A percentile compares a stretch with the other conserved stretches of the same genome.
phyloP scores from a whole-genome alignment of 116 monocot species.

The Iris pallida region DNA sequence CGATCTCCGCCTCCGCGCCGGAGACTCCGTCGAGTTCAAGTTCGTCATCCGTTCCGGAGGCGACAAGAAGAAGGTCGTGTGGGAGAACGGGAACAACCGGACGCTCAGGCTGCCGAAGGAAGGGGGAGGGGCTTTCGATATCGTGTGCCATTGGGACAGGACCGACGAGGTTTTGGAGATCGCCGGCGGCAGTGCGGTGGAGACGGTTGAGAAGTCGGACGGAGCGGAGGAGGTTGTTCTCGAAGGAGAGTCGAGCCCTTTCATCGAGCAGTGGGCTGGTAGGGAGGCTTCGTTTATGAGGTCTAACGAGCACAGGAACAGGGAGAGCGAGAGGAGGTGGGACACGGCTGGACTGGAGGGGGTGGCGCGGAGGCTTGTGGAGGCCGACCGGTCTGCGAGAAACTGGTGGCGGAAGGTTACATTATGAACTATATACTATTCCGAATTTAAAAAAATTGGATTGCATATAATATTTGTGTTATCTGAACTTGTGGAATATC shows the following conservation, averaged over 20 bases:
- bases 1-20: conserved; percentile 37
- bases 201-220: conserved; percentile 5
- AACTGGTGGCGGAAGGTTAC: conserved; percentile 97
- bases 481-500: no score
- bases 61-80: conserved; percentile 23
- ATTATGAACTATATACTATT: background rate
- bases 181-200: conserved; percentile 7
- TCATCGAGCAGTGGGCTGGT: conserved; percentile 89
- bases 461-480: no score
- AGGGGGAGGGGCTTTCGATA: conserved; percentile 39
- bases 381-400: conserved; percentile 57
- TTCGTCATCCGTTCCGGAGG: conserved; percentile 44
- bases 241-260: conserved; percentile 43
- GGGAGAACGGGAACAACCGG: conserved; percentile 84
- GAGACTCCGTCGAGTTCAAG: conserved; percentile 50
- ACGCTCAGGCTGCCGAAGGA: conserved; percentile 43
- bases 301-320: conserved; percentile 57
- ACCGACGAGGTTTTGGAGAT: conserved; percentile 50
- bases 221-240: conserved; percentile 3
- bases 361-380: conserved; percentile 60
- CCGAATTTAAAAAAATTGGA: no score
- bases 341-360: conserved; percentile 57
- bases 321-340: conserved; percentile 63
- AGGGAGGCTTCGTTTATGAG: conserved; percentile 51
- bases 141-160: conserved; percentile 67